These are phyloP conservation scores for Neoarthrinium moseri DNA, from an alignment of 2,329 filamentous ascomycete genomes.

Conservation along the genomic window DNA sequence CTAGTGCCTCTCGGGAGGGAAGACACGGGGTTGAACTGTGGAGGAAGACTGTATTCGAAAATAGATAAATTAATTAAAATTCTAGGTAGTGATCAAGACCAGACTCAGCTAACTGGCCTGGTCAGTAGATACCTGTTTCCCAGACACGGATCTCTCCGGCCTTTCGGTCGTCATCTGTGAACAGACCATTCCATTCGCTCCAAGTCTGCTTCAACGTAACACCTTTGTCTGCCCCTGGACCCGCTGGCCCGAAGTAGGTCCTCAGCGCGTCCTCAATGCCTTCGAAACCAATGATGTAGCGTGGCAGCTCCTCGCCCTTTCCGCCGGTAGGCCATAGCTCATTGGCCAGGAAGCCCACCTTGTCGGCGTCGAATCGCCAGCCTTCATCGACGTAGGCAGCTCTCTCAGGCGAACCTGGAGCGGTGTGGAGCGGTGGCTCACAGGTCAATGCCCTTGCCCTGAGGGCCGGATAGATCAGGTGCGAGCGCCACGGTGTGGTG, in stretches of 20 bases:
- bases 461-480: conserved; percentile 73
- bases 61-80: too few relatives aligned
- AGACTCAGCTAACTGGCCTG: too few relatives aligned
- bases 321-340: conserved; percentile 47
- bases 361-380: conserved; percentile 79
- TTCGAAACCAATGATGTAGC: conserved; percentile 62
- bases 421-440: conserved; percentile 76
- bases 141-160: conserved; percentile 59
- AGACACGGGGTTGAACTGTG: too few relatives aligned
- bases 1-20: too few relatives aligned
- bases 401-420: conserved; percentile 59
- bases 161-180: conserved; percentile 61
- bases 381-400: conserved; percentile 80
- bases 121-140: conserved; percentile 32
- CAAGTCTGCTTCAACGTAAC: conserved; percentile 48
- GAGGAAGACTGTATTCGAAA: too few relatives aligned
- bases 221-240: conserved; percentile 37
- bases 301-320: conserved; percentile 40
- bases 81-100: too few relatives aligned
- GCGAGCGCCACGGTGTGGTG: conserved; percentile 90
- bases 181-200: conserved; percentile 59
- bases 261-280: conserved; percentile 49
- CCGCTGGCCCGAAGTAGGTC: conserved; percentile 40
- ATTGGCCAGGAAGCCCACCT: conserved; percentile 53
- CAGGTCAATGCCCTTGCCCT: conserved; percentile 84